These are phyloP conservation scores for Nepenthes alata DNA, from an alignment of 179 eudicot species.

Conservation along the genomic window DNA sequence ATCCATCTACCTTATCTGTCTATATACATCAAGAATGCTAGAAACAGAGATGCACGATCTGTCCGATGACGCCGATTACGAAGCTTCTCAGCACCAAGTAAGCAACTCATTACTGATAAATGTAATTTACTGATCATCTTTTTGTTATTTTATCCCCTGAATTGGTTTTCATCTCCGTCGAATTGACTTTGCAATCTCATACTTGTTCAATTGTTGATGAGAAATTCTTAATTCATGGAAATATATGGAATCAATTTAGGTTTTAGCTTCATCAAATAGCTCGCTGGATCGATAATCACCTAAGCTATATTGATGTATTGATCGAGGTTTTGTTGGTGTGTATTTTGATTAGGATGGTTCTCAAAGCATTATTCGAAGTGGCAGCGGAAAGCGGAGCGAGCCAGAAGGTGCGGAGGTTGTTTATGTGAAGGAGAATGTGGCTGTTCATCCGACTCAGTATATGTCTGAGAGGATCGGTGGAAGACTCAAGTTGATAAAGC, in stretches of 20 bases:
- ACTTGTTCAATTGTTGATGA: too few relatives aligned
- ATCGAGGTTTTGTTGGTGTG: neutral
- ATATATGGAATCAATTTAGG: too few relatives aligned
- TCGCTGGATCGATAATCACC: too few relatives aligned
- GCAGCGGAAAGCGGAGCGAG: slow-evolving; percentile 55
- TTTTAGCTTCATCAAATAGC: too few relatives aligned
- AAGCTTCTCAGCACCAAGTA: slow-evolving; percentile 79
- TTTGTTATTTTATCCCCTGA: neutral
- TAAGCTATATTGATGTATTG: neutral
- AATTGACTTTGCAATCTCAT: neutral
- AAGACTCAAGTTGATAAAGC: slow-evolving; percentile 68
- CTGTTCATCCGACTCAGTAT: slow-evolving; percentile 89
- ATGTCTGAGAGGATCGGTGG: slow-evolving; percentile 89
- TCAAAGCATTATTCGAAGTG: slow-evolving; percentile 36
- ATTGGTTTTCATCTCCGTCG: neutral
- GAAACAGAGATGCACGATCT: slow-evolving; percentile 69
- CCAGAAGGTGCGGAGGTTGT: slow-evolving; percentile 62
- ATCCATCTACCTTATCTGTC: too few relatives aligned
- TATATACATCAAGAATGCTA: slow-evolving; percentile 30
- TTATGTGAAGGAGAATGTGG: slow-evolving; percentile 70
- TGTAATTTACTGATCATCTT: neutral
- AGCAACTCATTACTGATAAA: neutral
- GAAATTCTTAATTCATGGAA: too few relatives aligned
- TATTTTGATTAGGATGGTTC: slow-evolving; percentile 30
- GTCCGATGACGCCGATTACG: slow-evolving; percentile 89